Percentiles rank a stretch among this genome's conserved stretches.
phyloP scores from a whole-genome alignment of 208 protist species.

The Wallacemonas collosoma region DNA sequence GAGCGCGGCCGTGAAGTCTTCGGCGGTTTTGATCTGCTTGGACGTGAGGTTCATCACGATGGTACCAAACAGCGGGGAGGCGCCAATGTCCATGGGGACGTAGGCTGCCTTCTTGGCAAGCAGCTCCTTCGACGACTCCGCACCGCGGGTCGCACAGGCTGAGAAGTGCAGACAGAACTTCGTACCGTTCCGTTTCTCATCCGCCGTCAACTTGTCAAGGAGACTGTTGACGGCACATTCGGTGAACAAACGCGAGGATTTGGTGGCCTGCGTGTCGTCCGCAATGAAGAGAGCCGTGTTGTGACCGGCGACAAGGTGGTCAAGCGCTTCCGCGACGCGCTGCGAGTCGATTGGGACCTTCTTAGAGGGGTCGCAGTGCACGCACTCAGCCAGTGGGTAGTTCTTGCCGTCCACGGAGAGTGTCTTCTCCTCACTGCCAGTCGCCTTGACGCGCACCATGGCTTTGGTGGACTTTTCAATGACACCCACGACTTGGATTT shows the following conservation, averaged over 20 bases:
- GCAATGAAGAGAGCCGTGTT: conserved; percentile 53
- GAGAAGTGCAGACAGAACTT: conserved; percentile 31
- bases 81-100: conserved; percentile 34
- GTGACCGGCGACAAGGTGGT: conserved; percentile 58
- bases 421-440: conserved; percentile 15
- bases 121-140: conserved; percentile 38
- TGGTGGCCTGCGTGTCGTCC: conserved; percentile 34
- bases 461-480: conserved; percentile 19
- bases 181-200: conserved; percentile 25
- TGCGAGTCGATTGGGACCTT: conserved; percentile 22
- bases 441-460: conserved; percentile 21
- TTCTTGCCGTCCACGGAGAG: conserved; percentile 18
- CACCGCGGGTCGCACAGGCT: conserved; percentile 35
- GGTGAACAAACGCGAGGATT: conserved; percentile 22
- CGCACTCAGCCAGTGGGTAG: conserved; percentile 33
- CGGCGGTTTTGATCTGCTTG: conserved; percentile 22
- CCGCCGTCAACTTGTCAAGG: conserved; percentile 27
- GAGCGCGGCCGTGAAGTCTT: conserved; percentile 28
- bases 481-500: conserved; percentile 34
- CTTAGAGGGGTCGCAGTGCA: conserved; percentile 30
- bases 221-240: conserved; percentile 23
- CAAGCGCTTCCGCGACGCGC: conserved; percentile 35
- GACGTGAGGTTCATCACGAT: conserved; percentile 36
- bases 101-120: conserved; percentile 24
- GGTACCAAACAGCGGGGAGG: conserved; percentile 57